A percentile compares a stretch with the other conserved stretches of the same genome.
These are phyloP conservation scores for Aspergillus mulundensis DNA, from an alignment of 495 filamentous ascomycete genomes.

Conservation along the genomic window DNA sequence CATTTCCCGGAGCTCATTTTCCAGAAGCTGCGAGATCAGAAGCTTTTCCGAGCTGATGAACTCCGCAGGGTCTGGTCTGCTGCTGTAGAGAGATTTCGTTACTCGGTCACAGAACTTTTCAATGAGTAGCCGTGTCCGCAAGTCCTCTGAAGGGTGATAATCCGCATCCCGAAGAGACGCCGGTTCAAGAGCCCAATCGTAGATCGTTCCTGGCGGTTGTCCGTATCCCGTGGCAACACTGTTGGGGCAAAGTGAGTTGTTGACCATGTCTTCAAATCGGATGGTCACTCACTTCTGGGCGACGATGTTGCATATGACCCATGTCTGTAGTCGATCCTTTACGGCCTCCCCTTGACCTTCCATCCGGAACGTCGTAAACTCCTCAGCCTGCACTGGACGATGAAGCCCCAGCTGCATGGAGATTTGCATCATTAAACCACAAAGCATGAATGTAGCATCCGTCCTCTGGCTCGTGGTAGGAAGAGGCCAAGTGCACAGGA, in stretches of 20 bases:
- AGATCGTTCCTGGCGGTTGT: constrained; percentile 78
- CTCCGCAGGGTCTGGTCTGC: constrained; percentile 68
- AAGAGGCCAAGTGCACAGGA: constrained; percentile 89
- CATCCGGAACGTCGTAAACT: constrained; percentile 80
- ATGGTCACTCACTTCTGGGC: constrained; percentile 60
- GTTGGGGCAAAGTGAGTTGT: constrained; percentile 19
- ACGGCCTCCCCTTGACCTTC: constrained; percentile 81
- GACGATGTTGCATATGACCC: constrained; percentile 90
- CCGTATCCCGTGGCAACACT: constrained; percentile 88
- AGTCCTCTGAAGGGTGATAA: constrained; percentile 62
- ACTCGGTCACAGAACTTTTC: constrained; percentile 84
- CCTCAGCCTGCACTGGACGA: constrained; percentile 83
- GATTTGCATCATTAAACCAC: constrained; percentile 91
- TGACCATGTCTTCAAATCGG: background rate
- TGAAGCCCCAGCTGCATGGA: constrained; percentile 89
- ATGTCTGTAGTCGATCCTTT: constrained; percentile 80
- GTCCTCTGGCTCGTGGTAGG: constrained; percentile 80
- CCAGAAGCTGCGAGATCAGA: constrained; percentile 56
- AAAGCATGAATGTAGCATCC: constrained; percentile 86
- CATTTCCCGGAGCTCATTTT: constrained; percentile 50
- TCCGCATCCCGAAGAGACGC: constrained; percentile 58
- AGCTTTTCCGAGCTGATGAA: constrained; percentile 70
- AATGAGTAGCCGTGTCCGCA: constrained; percentile 70
- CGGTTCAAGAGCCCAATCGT: constrained; percentile 78
- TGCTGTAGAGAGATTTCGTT: constrained; percentile 81